A percentile compares a stretch with the other conserved stretches of the same genome.
Evolutionary conservation across 2,329 filamentous ascomycete species (phyloP).

Genomic region (Trichoderma koningii): DNA sequence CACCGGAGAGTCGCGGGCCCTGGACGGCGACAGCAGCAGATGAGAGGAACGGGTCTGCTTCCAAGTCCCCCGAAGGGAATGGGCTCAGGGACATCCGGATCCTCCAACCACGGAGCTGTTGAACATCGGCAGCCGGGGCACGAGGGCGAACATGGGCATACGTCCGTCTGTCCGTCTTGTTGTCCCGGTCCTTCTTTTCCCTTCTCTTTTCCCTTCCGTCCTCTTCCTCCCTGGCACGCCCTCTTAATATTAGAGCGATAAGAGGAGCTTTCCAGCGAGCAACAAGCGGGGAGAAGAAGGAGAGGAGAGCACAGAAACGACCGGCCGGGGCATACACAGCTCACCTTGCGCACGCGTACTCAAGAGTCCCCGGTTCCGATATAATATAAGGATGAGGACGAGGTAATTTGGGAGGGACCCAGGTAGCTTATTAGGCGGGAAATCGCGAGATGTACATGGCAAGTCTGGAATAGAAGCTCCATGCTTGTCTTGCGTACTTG

Average conservation of each 20-base stretch:
- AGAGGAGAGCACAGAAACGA: conserved; percentile 6
- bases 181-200: neutral
- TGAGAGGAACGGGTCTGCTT: conserved; percentile 19
- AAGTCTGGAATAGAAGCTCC: conserved; percentile 12
- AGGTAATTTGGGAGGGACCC: conserved; percentile 20
- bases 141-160: neutral
- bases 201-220: neutral
- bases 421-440: conserved; percentile 25
- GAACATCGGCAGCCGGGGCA: conserved; percentile 12
- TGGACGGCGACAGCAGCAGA: conserved; percentile 17
- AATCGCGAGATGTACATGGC: conserved; percentile 20
- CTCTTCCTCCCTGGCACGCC: no score
- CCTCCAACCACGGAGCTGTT: conserved; percentile 12
- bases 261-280: conserved; percentile 24
- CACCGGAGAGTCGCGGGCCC: conserved; percentile 21
- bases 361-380: conserved; percentile 20
- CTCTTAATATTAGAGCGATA: neutral
- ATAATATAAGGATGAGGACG: conserved; percentile 21
- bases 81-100: conserved; percentile 15
- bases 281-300: conserved; percentile 26
- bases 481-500: conserved; percentile 15
- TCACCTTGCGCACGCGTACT: conserved; percentile 4
- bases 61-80: conserved; percentile 16
- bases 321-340: neutral
- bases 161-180: neutral